These are phyloP conservation scores for Pisolithus thermaeus DNA, from an alignment of 1,284 basidiomycete genomes.

Conservation along the genomic window DNA sequence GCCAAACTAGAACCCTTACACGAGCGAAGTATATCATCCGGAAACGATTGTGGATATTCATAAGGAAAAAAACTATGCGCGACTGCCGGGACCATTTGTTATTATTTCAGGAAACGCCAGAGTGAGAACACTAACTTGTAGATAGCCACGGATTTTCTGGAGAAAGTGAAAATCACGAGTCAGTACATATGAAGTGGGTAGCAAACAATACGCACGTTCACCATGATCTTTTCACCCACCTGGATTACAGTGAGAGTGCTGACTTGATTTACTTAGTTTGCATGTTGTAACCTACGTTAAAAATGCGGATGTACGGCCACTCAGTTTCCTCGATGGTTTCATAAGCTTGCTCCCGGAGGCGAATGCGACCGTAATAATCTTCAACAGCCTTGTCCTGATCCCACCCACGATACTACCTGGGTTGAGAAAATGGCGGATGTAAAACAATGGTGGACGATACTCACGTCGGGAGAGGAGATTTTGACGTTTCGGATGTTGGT, in stretches of 20 bases:
- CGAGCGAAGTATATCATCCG: conserved; percentile 92
- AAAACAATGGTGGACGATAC: conserved; percentile 24
- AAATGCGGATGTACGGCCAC: conserved; percentile 93
- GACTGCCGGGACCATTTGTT: conserved; percentile 46
- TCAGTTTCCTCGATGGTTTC: conserved; percentile 81
- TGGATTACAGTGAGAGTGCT: conserved; percentile 23
- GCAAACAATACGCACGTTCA: conserved; percentile 57
- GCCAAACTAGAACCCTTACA: conserved; percentile 40
- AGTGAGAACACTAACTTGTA: conserved; percentile 44
- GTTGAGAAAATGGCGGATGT: neutral
- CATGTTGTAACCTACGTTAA: conserved; percentile 59
- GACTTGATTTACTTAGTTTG: neutral
- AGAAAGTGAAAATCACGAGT: neutral
- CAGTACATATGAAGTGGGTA: neutral
- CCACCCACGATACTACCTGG: conserved; percentile 81
- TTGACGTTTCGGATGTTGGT: conserved; percentile 95
- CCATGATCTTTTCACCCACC: conserved; percentile 91
- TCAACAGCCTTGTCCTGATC: conserved; percentile 85
- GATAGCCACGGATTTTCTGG: conserved; percentile 83
- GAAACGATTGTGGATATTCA: conserved; percentile 95
- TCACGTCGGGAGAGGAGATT: conserved; percentile 93
- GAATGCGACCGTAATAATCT: conserved; percentile 90
- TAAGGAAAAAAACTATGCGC: conserved; percentile 91
- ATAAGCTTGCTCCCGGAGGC: conserved; percentile 83
- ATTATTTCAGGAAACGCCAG: neutral